Evolutionary conservation across 306 rosid species (phyloP).

Genomic region (Quercus suber): DNA sequence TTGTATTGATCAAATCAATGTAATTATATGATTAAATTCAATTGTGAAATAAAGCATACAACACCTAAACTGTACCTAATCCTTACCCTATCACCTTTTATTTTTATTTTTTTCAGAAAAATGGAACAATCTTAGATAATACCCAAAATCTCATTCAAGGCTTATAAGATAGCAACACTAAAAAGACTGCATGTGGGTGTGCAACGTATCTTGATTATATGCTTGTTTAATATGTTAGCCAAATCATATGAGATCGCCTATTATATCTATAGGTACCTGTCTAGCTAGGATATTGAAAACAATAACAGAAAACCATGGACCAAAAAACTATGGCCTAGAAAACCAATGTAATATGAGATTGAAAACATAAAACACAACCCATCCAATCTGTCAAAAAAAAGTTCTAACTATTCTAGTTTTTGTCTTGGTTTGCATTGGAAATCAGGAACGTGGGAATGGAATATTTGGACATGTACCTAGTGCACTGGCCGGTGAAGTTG

Average conservation of each 20-base stretch:
- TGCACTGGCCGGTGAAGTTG: conserved; percentile 91
- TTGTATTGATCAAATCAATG: too few species aligned
- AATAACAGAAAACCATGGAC: too few species aligned
- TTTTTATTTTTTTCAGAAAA: background rate
- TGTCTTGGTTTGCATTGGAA: background rate
- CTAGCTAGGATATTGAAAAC: background rate
- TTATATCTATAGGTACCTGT: too few species aligned
- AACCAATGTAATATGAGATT: too few species aligned
- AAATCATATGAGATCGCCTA: conserved; percentile 21
- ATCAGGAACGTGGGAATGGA: conserved; percentile 71
- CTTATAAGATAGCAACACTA: too few species aligned
- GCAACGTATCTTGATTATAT: conserved; percentile 2
- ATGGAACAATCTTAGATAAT: background rate
- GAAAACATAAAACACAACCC: too few species aligned
- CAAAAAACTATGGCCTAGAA: too few species aligned
- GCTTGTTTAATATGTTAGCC: background rate
- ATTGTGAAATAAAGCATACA: too few species aligned
- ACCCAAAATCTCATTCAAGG: background rate
- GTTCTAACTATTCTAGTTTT: background rate
- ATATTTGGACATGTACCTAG: conserved; percentile 81
- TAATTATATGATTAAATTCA: too few species aligned
- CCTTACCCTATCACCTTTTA: too few species aligned
- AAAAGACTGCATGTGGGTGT: conserved; percentile 20
- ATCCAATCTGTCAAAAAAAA: too few species aligned
- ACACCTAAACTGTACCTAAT: too few species aligned